Percentiles rank a stretch among this genome's conserved stretches.
Conservation (phyloP, 2,329 filamentous ascomycete genomes). For the Madurella mycetomatis region DNA sequence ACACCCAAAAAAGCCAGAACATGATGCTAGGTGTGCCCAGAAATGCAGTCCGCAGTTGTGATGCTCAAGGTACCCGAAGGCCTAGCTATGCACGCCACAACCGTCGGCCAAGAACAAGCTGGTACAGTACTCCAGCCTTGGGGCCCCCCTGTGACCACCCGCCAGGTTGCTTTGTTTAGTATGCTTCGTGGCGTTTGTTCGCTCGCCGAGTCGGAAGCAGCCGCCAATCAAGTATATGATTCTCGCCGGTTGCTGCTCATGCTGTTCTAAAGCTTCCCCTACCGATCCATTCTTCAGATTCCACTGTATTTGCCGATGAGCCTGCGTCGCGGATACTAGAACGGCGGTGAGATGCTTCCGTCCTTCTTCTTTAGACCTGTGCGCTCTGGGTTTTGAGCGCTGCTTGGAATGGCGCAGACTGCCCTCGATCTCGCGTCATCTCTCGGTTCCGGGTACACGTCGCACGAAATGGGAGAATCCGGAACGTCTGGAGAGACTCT, state of each 20-base stretch:
- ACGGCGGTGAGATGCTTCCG: conserved; percentile 28
- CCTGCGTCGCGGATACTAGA: background rate
- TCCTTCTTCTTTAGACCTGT: conserved; percentile 29
- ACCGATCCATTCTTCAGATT: conserved; percentile 5
- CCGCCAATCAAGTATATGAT: conserved; percentile 21
- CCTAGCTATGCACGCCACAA: too few relatives aligned
- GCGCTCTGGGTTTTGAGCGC: conserved; percentile 23
- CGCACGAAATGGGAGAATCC: conserved; percentile 18
- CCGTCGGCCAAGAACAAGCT: too few relatives aligned
- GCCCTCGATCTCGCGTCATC: conserved; percentile 28
- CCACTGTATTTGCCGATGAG: background rate
- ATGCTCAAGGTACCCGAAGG: too few relatives aligned
- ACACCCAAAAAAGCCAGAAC: too few relatives aligned
- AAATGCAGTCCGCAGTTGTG: too few relatives aligned
- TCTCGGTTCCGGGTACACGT: conserved; percentile 12
- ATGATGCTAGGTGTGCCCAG: too few relatives aligned
- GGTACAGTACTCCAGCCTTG: background rate
- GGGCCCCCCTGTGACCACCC: background rate
- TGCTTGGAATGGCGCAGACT: conserved; percentile 20
- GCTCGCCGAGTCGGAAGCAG: conserved; percentile 18
- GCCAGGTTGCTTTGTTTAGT: conserved; percentile 5
- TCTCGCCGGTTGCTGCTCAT: conserved; percentile 1
- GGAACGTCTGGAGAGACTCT: background rate
- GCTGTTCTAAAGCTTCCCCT: background rate
- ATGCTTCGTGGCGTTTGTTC: conserved; percentile 18